Evolutionary conservation across 345 rosid species (phyloP).

Genomic region (Hibiscus mutabilis): DNA sequence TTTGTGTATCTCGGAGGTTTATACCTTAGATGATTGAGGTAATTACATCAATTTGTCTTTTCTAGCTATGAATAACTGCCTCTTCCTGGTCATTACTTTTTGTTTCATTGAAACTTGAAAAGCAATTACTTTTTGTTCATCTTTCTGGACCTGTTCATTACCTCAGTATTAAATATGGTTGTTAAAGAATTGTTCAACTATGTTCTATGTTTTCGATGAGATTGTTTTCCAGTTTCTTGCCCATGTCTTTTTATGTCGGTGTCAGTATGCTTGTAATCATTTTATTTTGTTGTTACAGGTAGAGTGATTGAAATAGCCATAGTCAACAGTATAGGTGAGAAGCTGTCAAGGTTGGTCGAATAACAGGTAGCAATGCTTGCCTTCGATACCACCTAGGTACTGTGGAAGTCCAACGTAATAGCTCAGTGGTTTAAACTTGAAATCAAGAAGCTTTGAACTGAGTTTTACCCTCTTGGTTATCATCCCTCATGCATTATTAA

Average conservation of each 20-base stretch:
- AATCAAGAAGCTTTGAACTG: conserved; percentile 1
- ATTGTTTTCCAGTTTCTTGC: not conserved
- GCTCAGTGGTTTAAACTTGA: not conserved
- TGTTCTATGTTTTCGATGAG: not conserved
- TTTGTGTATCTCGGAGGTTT: conserved; percentile 5
- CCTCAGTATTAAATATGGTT: not conserved
- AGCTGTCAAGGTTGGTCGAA: not conserved
- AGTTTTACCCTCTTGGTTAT: not conserved
- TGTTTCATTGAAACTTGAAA: not conserved
- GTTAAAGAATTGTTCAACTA: not conserved
- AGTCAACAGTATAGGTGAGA: not conserved
- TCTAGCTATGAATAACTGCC: not conserved
- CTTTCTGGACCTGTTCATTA: not conserved
- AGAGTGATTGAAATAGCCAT: not conserved
- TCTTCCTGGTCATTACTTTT: not conserved
- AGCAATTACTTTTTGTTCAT: not conserved
- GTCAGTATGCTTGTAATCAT: not conserved
- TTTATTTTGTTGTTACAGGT: conserved; percentile 9
- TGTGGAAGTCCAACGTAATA: not conserved
- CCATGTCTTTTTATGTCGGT: not conserved
- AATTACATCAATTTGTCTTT: conserved; percentile 9
- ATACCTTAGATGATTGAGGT: conserved; percentile 20
- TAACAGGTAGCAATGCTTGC: not conserved
- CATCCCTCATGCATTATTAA: not conserved
- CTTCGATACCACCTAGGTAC: not conserved